Percentiles rank a stretch among this genome's conserved stretches.
Evolutionary conservation across 306 rosid species (phyloP).

Genomic region (Glycine soja): DNA sequence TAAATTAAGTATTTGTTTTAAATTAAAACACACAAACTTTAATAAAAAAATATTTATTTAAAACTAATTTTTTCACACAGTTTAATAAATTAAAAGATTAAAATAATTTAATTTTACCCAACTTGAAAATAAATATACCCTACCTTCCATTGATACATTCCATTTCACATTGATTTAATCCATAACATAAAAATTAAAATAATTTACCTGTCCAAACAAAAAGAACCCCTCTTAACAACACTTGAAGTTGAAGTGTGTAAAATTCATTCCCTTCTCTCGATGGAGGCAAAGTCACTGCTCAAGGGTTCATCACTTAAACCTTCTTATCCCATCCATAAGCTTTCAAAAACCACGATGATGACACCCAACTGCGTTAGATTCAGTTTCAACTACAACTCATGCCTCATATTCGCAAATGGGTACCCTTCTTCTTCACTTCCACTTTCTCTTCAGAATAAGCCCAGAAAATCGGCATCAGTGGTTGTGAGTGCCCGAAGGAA

Average conservation of each 20-base stretch:
- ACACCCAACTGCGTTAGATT: constrained; percentile 31
- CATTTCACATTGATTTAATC: not conserved
- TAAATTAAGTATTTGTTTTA: too few relatives aligned
- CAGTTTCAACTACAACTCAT: constrained; percentile 41
- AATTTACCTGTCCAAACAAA: not conserved
- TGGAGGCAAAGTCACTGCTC: constrained; percentile 59
- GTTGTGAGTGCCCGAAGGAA: constrained; percentile 60
- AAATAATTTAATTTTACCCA: too few relatives aligned
- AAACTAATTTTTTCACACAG: too few relatives aligned
- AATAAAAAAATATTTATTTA: not conserved
- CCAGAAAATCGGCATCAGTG: constrained; percentile 54
- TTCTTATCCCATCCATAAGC: constrained; percentile 48
- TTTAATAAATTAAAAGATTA: not conserved
- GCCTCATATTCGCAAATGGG: constrained; percentile 41
- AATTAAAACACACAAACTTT: not conserved
- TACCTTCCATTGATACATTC: not conserved
- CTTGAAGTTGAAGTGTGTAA: too few relatives aligned
- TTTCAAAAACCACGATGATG: constrained; percentile 38
- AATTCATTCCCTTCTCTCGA: not conserved
- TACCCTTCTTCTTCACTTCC: constrained; percentile 44
- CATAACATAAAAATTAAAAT: too few relatives aligned
- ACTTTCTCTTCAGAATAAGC: constrained; percentile 46
- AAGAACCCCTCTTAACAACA: not conserved
- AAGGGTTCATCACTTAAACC: constrained; percentile 38
- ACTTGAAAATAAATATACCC: not conserved